phyloP scores from a whole-genome alignment of 2,329 filamentous ascomycete genomes.

The Exophiala calicioides region DNA sequence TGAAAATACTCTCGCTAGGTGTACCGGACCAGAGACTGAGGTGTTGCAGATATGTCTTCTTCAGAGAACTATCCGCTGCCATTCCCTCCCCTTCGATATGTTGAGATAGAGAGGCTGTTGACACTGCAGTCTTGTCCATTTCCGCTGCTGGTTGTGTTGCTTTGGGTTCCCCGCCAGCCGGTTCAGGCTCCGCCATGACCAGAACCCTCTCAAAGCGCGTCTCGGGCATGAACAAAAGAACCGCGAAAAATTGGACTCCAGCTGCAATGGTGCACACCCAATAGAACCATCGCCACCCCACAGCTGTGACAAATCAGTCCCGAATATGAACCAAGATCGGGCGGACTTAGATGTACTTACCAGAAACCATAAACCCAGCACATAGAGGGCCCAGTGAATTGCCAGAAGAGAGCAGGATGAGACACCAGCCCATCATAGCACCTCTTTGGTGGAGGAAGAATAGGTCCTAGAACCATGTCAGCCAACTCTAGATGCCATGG shows the following conservation, averaged over 20 bases:
- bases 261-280: constrained; percentile 38
- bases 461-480: too few relatives aligned
- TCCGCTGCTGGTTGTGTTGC: too few relatives aligned
- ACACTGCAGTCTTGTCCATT: too few relatives aligned
- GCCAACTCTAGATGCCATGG: too few relatives aligned
- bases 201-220: too few relatives aligned
- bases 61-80: too few relatives aligned
- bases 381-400: constrained; percentile 41
- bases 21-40: neutral
- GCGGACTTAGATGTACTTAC: too few relatives aligned
- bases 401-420: constrained; percentile 37
- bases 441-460: constrained; percentile 16
- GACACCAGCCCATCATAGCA: constrained; percentile 38
- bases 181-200: too few relatives aligned
- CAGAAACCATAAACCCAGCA: constrained; percentile 38
- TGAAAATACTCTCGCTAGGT: neutral
- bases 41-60: neutral
- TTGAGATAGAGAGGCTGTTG: too few relatives aligned
- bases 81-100: too few relatives aligned
- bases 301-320: constrained; percentile 1
- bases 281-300: constrained; percentile 43
- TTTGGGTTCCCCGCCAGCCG: too few relatives aligned
- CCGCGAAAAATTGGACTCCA: constrained; percentile 34
- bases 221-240: constrained; percentile 39
- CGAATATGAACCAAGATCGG: too few relatives aligned